A percentile compares a stretch with the other conserved stretches of the same genome.
phyloP scores from a whole-genome alignment of 2,329 filamentous ascomycete genomes.

The Dendryphion nanum region DNA sequence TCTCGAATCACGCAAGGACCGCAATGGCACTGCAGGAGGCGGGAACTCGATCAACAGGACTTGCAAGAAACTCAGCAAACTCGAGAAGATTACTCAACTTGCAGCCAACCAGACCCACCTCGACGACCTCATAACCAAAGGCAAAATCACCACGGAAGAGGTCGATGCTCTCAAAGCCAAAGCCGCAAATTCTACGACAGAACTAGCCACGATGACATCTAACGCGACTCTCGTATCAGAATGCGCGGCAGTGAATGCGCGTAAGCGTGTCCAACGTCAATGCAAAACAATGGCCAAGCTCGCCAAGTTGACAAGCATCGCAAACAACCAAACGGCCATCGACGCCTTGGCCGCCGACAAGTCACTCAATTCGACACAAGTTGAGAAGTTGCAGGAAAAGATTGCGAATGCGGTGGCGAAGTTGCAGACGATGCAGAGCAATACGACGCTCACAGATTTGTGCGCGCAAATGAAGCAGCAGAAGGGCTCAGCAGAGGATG shows the following conservation, averaged over 20 bases:
- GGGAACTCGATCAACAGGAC: constrained; percentile 14
- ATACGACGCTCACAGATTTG: constrained; percentile 26
- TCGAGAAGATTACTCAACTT: constrained; percentile 21
- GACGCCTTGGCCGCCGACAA: constrained; percentile 19
- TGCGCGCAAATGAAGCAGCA: constrained; percentile 17
- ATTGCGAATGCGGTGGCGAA: constrained; percentile 19
- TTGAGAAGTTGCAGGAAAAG: constrained; percentile 20
- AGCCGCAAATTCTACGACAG: constrained; percentile 20
- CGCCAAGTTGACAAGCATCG: constrained; percentile 19
- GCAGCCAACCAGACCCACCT: constrained; percentile 30
- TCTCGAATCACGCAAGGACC: constrained; percentile 20
- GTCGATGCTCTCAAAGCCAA: constrained; percentile 24
- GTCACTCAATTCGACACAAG: constrained; percentile 18
- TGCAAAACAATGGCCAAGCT: constrained; percentile 24
- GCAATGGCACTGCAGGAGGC: constrained; percentile 10
- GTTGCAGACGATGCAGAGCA: constrained; percentile 20
- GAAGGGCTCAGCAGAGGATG: too few relatives aligned
- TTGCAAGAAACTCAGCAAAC: constrained; percentile 21
- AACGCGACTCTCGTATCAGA: constrained; percentile 26
- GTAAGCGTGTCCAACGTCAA: constrained; percentile 15
- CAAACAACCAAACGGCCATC: constrained; percentile 25
- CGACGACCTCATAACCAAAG: constrained; percentile 21
- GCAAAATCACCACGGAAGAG: constrained; percentile 19
- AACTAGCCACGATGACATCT: constrained; percentile 19
- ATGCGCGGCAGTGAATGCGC: constrained; percentile 24